Conservation (phyloP, 2,329 filamentous ascomycete genomes). For the Clarireedia hainanense region DNA sequence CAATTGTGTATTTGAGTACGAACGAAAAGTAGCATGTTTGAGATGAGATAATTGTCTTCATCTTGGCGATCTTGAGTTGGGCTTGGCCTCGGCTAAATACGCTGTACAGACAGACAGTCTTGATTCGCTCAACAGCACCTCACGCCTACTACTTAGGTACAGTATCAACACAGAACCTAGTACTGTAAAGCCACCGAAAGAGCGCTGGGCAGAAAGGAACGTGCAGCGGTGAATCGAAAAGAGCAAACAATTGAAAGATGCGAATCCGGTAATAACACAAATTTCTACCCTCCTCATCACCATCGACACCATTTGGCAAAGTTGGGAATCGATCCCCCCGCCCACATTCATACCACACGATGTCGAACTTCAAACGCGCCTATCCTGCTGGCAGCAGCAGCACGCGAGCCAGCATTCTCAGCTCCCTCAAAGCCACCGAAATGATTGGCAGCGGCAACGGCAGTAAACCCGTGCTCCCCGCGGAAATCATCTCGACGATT, state of each 20-base stretch:
- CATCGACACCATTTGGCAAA: background rate
- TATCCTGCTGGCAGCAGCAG: conserved; percentile 18
- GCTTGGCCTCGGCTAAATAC: no score
- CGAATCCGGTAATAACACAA: background rate
- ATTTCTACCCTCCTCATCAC: background rate
- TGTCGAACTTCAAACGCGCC: conserved; percentile 38
- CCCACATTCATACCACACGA: conserved; percentile 18
- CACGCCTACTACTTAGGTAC: no score
- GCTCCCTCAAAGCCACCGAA: conserved; percentile 70
- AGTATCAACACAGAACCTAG: no score
- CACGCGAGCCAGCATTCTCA: conserved; percentile 53
- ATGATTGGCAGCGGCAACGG: conserved; percentile 54
- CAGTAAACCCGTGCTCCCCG: conserved; percentile 70
- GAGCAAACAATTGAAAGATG: background rate
- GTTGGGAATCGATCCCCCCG: no score
- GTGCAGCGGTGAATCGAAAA: background rate
- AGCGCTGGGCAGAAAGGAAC: no score
- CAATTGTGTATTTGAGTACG: no score
- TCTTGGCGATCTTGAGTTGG: no score
- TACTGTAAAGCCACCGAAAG: no score
- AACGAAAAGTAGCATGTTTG: no score
- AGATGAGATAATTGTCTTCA: no score
- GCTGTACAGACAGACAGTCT: no score
- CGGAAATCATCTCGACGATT: conserved; percentile 81
- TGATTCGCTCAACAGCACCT: no score